Evolutionary conservation across 352 stramenopile species (phyloP).

Genomic region (Blastocystis sp.): DNA sequence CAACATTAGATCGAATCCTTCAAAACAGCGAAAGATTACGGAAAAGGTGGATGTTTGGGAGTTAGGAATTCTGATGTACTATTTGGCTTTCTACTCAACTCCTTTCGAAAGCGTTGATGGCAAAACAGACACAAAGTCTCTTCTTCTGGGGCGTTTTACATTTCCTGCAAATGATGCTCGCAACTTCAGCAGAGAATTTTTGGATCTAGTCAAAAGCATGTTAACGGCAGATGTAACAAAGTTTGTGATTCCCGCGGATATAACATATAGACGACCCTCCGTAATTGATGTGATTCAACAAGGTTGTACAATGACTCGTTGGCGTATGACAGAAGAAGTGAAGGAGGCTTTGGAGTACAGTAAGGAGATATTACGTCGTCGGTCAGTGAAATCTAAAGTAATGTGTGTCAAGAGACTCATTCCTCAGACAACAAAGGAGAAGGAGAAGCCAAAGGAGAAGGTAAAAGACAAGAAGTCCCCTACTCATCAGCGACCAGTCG

Average conservation of each 20-base stretch:
- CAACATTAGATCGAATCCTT: background rate
- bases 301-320: constrained; percentile 55
- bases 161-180: background rate
- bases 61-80: constrained; percentile 65
- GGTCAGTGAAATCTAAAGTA: background rate
- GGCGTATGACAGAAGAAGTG: constrained; percentile 59
- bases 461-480: background rate
- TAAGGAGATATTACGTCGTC: background rate
- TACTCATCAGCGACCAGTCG: background rate
- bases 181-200: constrained; percentile 50
- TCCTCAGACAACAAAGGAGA: background rate
- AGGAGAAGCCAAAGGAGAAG: background rate
- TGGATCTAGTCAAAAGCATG: constrained; percentile 41
- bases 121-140: background rate
- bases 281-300: constrained; percentile 11
- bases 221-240: constrained; percentile 32
- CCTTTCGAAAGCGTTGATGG: constrained; percentile 41
- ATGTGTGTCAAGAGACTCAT: background rate
- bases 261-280: background rate
- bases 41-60: constrained; percentile 68
- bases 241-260: background rate
- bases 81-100: constrained; percentile 62
- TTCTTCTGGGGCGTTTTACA: background rate
- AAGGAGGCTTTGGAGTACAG: background rate
- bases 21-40: constrained; percentile 23